Evolutionary conservation across 2,329 filamentous ascomycete genomes (phyloP).

Genomic region (Camillea tinctor): DNA sequence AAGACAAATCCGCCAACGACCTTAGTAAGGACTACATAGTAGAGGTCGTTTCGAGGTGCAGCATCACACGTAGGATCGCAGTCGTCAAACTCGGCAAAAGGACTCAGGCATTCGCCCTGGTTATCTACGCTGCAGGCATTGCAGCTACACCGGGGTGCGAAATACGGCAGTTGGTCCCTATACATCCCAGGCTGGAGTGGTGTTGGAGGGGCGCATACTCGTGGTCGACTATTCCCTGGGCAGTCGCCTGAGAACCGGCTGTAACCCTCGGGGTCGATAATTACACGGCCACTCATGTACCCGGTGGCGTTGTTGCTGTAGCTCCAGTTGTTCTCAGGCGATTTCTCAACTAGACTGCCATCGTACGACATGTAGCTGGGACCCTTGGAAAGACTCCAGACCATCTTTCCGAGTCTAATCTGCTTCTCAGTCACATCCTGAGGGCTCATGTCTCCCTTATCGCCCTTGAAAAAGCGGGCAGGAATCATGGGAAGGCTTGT

Average conservation of each 20-base stretch:
- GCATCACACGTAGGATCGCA: conserved; percentile 36
- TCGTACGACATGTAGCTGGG: conserved; percentile 48
- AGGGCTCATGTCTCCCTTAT: conserved; percentile 29
- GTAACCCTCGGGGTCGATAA: conserved; percentile 44
- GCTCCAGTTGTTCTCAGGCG: conserved; percentile 20
- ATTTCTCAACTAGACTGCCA: conserved; percentile 37
- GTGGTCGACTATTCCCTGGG: conserved; percentile 19
- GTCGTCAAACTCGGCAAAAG: conserved; percentile 41
- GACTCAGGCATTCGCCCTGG: conserved; percentile 25
- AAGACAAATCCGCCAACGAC: conserved; percentile 48
- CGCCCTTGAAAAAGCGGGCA: conserved; percentile 41
- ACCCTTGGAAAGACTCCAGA: conserved; percentile 47
- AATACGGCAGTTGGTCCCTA: conserved; percentile 41
- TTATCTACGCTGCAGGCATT: conserved; percentile 31
- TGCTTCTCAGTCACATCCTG: conserved; percentile 36
- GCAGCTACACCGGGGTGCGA: conserved; percentile 43
- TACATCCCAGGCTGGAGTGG: conserved; percentile 11
- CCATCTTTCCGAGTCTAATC: conserved; percentile 42
- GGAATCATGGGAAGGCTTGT: conserved; percentile 42
- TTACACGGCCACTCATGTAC: conserved; percentile 40
- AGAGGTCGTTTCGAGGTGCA: conserved; percentile 42
- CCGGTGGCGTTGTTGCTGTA: conserved; percentile 25
- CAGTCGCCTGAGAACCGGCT: conserved; percentile 33
- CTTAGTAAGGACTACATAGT: conserved; percentile 43
- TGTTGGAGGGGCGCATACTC: background rate